These are phyloP conservation scores for Yueomyces sp. DNA, from an alignment of 805 yeast species.

Conservation along the genomic window DNA sequence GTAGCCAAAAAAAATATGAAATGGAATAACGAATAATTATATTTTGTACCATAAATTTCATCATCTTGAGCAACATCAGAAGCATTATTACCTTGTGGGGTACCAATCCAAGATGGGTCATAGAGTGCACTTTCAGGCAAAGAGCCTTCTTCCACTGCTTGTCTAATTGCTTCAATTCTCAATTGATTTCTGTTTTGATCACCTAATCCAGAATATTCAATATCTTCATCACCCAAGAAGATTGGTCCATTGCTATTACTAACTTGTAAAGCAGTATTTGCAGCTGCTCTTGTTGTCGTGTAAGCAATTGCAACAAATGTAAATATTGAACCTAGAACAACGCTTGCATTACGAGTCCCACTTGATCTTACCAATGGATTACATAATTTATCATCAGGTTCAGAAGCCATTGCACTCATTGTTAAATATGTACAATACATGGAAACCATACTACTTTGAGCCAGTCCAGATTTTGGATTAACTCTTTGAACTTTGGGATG, in stretches of 20 bases:
- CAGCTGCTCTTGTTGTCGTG: conserved; percentile 95
- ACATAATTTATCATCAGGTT: conserved; percentile 88
- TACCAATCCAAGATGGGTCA: conserved; percentile 50
- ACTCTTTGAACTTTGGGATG: conserved; percentile 78
- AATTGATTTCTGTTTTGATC: conserved; percentile 44
- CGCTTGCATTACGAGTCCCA: conserved; percentile 82
- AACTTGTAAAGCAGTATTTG: conserved; percentile 52
- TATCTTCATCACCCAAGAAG: conserved; percentile 15
- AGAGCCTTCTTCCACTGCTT: conserved; percentile 94
- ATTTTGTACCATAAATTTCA: conserved; percentile 62
- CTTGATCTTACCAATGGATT: conserved; percentile 82
- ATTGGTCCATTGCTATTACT: conserved; percentile 26
- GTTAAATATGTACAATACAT: conserved; percentile 85
- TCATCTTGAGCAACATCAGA: conserved; percentile 28
- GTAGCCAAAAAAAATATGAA: conserved; percentile 88
- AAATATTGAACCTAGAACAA: conserved; percentile 81
- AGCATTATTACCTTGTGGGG: conserved; percentile 8
- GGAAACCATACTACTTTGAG: conserved; percentile 93
- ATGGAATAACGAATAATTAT: conserved; percentile 82
- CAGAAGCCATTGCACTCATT: conserved; percentile 87
- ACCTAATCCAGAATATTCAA: conserved; percentile 32
- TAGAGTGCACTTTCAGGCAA: conserved; percentile 83
- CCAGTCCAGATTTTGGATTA: conserved; percentile 91
- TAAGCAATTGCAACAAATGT: conserved; percentile 93
- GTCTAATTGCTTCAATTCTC: conserved; percentile 77